Evolutionary conservation across 441 rosid genomes (phyloP).

Genomic region (Gossypium davidsonii): DNA sequence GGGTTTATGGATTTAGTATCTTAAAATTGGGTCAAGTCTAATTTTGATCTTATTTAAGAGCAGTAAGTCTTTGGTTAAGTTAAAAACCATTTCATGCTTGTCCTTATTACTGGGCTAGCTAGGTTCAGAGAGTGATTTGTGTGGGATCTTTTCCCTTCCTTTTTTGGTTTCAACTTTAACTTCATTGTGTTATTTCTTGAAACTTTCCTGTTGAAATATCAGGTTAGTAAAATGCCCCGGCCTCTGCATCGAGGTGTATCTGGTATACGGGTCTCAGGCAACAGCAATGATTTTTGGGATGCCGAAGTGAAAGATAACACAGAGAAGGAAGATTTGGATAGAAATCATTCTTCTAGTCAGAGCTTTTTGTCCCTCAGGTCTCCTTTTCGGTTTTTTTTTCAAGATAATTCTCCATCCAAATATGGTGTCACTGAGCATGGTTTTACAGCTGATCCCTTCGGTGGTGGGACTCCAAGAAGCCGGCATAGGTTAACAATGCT

Average conservation of each 20-base stretch:
- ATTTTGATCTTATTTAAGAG: conserved; percentile 2
- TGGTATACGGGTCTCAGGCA: conserved; percentile 59
- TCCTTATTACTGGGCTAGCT: neutral
- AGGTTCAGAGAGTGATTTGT: neutral
- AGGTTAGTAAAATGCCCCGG: conserved; percentile 59
- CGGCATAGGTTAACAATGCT: conserved; percentile 54
- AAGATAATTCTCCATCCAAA: conserved; percentile 36
- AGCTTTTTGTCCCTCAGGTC: conserved; percentile 45
- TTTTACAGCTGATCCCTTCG: conserved; percentile 50
- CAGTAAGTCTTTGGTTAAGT: neutral
- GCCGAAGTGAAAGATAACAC: conserved; percentile 77
- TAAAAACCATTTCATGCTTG: neutral
- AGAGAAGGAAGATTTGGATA: conserved; percentile 57
- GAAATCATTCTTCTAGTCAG: conserved; percentile 49
- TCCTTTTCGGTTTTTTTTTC: conserved; percentile 43
- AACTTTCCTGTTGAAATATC: conserved; percentile 28
- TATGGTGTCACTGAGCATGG: conserved; percentile 45
- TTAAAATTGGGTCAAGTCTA: conserved; percentile 12
- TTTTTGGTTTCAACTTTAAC: neutral
- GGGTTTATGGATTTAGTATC: no score
- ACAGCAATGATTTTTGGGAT: conserved; percentile 58
- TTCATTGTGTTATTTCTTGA: neutral
- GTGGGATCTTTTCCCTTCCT: neutral
- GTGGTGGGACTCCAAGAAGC: conserved; percentile 44
- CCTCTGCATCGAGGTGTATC: conserved; percentile 72